phyloP scores from a whole-genome alignment of 331 rosid species.

The Rhamnella rubrinervis region DNA sequence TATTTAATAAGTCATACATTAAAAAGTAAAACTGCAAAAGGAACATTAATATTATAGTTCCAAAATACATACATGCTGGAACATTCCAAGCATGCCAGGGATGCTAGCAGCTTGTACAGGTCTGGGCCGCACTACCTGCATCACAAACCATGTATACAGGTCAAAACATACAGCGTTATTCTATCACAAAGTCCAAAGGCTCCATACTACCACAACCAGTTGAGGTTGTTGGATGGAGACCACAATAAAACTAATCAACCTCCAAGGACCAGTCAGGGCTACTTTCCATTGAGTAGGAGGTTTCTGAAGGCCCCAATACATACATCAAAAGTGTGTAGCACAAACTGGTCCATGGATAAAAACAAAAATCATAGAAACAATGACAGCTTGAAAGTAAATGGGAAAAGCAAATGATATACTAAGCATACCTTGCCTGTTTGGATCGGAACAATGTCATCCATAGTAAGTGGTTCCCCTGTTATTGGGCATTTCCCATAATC shows the following conservation, averaged over 20 bases:
- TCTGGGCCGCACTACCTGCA: constrained; percentile 97
- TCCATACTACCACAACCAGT: neutral
- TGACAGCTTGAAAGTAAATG: neutral
- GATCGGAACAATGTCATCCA: constrained; percentile 77
- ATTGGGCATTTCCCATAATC: constrained; percentile 97
- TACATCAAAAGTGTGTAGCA: neutral
- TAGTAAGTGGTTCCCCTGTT: constrained; percentile 77
- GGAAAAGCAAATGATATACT: constrained; percentile 6
- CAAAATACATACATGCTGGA: constrained; percentile 74
- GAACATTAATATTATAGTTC: neutral
- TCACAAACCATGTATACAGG: constrained; percentile 12
- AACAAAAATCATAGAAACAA: neutral
- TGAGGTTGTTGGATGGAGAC: neutral
- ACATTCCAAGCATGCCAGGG: constrained; percentile 99
- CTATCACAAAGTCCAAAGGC: neutral
- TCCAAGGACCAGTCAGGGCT: neutral
- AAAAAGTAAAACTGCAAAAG: neutral
- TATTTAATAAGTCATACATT: no score
- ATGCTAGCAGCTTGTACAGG: constrained; percentile 99
- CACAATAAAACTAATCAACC: neutral
- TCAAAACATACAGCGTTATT: neutral
- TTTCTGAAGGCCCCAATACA: neutral
- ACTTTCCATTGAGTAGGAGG: neutral
- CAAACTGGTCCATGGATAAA: neutral
- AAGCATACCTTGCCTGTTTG: constrained; percentile 84